These are phyloP conservation scores for Blattamonas nauphoetae DNA, from an alignment of 78 protist species.

Conservation along the genomic window DNA sequence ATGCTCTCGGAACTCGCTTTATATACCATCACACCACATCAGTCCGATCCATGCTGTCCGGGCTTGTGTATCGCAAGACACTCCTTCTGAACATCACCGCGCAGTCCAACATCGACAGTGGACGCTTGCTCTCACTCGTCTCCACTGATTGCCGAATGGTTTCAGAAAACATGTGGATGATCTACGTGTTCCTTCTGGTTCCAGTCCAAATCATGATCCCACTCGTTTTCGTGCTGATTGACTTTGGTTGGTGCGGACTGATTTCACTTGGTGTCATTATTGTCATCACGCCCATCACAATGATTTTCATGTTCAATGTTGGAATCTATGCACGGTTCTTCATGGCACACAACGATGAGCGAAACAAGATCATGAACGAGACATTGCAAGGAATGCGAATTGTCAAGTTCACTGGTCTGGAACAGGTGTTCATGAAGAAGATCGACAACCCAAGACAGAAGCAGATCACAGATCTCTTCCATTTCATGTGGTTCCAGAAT, in stretches of 20 bases:
- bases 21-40: not conserved
- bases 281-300: not conserved
- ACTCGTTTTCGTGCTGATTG: not conserved
- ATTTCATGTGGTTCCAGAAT: not conserved
- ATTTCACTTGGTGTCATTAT: not conserved
- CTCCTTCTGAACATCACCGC: constrained; percentile 2
- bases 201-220: not conserved
- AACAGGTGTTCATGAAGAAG: not conserved
- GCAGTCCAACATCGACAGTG: not conserved
- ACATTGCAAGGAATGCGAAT: constrained; percentile 3
- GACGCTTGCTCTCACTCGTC: not conserved
- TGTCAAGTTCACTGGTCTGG: constrained; percentile 10
- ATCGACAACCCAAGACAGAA: not conserved
- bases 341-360: not conserved
- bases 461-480: not conserved
- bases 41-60: not conserved
- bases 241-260: not conserved
- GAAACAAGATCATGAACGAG: not conserved
- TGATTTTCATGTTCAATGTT: not conserved
- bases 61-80: not conserved
- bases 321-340: not conserved
- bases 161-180: not conserved
- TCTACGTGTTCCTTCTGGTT: not conserved
- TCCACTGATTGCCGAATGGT: not conserved
- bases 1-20: not conserved